These are phyloP conservation scores for Globisporangium solare DNA, from an alignment of 352 stramenopile genomes.

Conservation along the genomic window DNA sequence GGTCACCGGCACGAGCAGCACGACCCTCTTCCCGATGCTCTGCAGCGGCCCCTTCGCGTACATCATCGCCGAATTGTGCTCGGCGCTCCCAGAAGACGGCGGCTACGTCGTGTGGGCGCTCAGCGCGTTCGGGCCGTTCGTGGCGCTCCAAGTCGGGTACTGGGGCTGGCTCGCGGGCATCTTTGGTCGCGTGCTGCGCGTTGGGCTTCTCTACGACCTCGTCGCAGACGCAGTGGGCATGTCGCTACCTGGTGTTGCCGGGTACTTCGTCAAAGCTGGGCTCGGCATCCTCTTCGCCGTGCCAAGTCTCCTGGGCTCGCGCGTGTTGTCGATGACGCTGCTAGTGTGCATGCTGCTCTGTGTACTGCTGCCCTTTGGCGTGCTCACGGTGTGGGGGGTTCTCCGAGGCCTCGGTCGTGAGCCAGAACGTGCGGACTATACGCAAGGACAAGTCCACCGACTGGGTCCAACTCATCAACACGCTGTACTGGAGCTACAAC, in stretches of 20 bases:
- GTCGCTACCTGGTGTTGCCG: neutral
- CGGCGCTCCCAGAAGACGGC: slow-evolving; percentile 70
- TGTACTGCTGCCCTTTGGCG: slow-evolving; percentile 58
- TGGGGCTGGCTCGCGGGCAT: slow-evolving; percentile 75
- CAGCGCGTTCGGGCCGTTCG: slow-evolving; percentile 78
- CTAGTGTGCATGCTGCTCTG: slow-evolving; percentile 13
- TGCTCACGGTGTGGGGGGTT: slow-evolving; percentile 34
- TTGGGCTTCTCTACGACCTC: slow-evolving; percentile 33
- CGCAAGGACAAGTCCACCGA: slow-evolving; percentile 22
- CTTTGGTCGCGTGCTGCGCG: slow-evolving; percentile 67
- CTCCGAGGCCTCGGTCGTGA: slow-evolving; percentile 12
- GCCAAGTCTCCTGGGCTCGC: slow-evolving; percentile 31
- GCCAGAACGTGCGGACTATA: slow-evolving; percentile 6
- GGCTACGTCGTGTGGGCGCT: slow-evolving; percentile 84
- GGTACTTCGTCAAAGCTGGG: slow-evolving; percentile 18
- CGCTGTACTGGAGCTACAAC: slow-evolving; percentile 94
- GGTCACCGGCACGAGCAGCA: slow-evolving; percentile 14
- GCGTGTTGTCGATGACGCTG: slow-evolving; percentile 53
- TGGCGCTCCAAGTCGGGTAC: slow-evolving; percentile 54
- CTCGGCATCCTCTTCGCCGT: slow-evolving; percentile 18
- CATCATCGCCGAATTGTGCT: slow-evolving; percentile 87
- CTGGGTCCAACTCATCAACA: slow-evolving; percentile 85
- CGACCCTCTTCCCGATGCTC: slow-evolving; percentile 52
- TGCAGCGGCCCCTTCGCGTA: slow-evolving; percentile 83
- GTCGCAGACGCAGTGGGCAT: slow-evolving; percentile 4